These are phyloP conservation scores for Rhododendron kiyosumense DNA, from an alignment of 148 eudicot genomes.

Conservation along the genomic window DNA sequence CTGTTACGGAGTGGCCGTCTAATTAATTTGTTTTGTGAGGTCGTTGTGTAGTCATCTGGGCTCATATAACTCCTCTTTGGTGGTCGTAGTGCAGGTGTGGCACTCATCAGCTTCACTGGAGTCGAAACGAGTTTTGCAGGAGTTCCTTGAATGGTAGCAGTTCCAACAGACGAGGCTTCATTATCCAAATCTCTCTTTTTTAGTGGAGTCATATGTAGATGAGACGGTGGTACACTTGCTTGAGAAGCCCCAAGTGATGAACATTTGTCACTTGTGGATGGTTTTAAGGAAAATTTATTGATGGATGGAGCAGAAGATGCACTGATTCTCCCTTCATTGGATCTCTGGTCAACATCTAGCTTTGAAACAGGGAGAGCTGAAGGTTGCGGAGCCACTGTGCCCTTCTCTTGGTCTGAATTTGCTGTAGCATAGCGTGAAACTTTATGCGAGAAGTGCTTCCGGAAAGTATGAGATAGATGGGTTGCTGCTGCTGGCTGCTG, in stretches of 20 bases:
- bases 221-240: constrained; percentile 9
- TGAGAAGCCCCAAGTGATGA: constrained; percentile 4
- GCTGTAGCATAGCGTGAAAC: constrained; percentile 6
- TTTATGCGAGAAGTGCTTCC: constrained; percentile 41
- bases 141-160: constrained; percentile 24
- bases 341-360: background rate
- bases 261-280: background rate
- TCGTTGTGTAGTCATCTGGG: constrained; percentile 39
- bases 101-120: constrained; percentile 49
- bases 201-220: constrained; percentile 34
- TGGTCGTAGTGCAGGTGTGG: constrained; percentile 50
- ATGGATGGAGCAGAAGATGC: constrained; percentile 6
- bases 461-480: constrained; percentile 49
- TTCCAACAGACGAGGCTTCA: constrained; percentile 14
- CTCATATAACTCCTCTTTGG: constrained; percentile 55
- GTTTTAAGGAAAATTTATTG: background rate
- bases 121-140: constrained; percentile 43
- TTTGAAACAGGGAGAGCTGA: constrained; percentile 10
- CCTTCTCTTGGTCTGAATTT: background rate
- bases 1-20: constrained; percentile 49
- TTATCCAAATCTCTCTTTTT: constrained; percentile 15
- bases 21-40: constrained; percentile 34
- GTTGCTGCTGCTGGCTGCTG: constrained; percentile 32
- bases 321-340: background rate
- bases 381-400: background rate